Conservation (phyloP, 108 stramenopile species). For the Cyclotella sp. region DNA sequence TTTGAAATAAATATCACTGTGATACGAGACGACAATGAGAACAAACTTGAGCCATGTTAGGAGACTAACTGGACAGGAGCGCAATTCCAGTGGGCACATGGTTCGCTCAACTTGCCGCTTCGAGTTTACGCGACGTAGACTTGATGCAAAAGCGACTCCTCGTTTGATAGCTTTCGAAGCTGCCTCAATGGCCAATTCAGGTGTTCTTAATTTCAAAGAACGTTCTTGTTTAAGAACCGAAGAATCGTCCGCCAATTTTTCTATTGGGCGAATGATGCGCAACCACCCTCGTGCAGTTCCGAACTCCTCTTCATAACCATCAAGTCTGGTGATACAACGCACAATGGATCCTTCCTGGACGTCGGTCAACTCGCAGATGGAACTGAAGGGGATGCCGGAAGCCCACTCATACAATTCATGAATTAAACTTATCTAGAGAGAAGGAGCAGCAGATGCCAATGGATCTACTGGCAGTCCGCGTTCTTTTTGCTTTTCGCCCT, state of each 20-base stretch:
- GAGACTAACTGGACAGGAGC: no score
- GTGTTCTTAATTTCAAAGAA: no score
- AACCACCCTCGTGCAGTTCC: slow-evolving; percentile 95
- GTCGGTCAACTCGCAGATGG: slow-evolving; percentile 87
- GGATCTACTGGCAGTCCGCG: slow-evolving; percentile 87
- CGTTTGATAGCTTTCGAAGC: slow-evolving; percentile 93
- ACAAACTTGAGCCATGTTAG: no score
- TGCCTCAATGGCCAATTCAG: no score
- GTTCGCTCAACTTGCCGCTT: neutral
- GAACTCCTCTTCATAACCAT: slow-evolving; percentile 96
- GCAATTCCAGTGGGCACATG: no score
- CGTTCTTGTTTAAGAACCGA: no score
- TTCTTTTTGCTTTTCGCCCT: slow-evolving; percentile 85
- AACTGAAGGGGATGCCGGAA: slow-evolving; percentile 91
- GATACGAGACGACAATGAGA: no score
- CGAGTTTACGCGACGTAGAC: slow-evolving; percentile 75
- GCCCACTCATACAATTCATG: slow-evolving; percentile 99
- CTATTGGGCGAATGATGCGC: slow-evolving; percentile 94
- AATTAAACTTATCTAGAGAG: slow-evolving; percentile 94
- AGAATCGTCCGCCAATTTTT: no score
- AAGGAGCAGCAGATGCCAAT: slow-evolving; percentile 72
- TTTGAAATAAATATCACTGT: no score
- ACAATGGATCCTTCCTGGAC: slow-evolving; percentile 98
- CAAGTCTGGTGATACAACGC: slow-evolving; percentile 93
- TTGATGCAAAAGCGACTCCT: slow-evolving; percentile 97